Conservation (phyloP, 768 basidiomycete species). For the Cyathus striatus region DNA sequence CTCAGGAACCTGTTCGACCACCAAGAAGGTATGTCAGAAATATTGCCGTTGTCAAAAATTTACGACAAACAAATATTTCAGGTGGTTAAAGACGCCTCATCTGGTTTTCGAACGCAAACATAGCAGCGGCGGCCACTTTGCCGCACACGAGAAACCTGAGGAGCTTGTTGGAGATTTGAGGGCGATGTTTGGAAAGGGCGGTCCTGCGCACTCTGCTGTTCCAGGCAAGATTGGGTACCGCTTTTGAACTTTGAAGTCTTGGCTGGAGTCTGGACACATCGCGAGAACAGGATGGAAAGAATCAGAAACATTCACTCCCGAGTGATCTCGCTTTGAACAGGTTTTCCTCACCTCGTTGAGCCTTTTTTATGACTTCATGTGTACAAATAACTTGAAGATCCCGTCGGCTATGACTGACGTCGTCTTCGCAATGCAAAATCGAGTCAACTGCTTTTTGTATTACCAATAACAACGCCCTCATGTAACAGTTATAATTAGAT, state of each 20-base stretch:
- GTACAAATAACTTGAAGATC: too few species aligned
- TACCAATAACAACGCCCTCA: too few species aligned
- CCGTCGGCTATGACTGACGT: conserved; percentile 38
- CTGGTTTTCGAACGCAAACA: conserved; percentile 26
- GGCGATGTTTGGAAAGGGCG: conserved; percentile 18
- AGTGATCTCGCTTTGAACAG: conserved; percentile 15
- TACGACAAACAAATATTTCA: conserved; percentile 1
- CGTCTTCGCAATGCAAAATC: conserved; percentile 40
- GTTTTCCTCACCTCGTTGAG: conserved; percentile 7
- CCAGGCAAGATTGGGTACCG: conserved; percentile 36
- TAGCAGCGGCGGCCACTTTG: conserved; percentile 40
- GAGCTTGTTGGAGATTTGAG: conserved; percentile 27
- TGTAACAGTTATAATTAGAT: not conserved
- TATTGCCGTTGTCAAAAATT: not conserved
- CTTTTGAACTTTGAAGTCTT: too few species aligned
- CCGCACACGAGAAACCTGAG: conserved; percentile 34
- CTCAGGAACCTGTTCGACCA: conserved; percentile 28
- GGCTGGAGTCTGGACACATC: too few species aligned
- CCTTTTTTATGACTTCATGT: conserved; percentile 9
- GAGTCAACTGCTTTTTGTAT: too few species aligned
- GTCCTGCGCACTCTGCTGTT: conserved; percentile 37
- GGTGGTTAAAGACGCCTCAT: conserved; percentile 11
- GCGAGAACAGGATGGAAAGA: too few species aligned
- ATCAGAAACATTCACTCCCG: not conserved
- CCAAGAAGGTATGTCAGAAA: conserved; percentile 15